Conservation (phyloP, 345 rosid genomes). For the Atalantia buxifolia region DNA sequence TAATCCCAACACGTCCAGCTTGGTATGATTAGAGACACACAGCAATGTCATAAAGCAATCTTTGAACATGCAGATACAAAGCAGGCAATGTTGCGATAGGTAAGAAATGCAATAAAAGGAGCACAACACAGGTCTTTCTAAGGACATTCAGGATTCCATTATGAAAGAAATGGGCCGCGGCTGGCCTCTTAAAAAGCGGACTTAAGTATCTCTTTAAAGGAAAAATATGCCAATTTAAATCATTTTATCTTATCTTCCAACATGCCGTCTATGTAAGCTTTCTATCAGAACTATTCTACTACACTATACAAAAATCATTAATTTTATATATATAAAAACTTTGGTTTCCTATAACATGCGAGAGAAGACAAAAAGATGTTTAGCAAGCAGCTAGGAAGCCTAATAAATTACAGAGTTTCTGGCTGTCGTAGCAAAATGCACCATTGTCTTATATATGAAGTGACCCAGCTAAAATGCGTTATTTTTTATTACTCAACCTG, state of each 20-base stretch:
- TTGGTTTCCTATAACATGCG: background rate
- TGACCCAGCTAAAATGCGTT: background rate
- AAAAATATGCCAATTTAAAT: background rate
- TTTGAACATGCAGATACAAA: background rate
- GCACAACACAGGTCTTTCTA: background rate
- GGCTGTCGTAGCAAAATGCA: background rate
- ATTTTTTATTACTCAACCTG: background rate
- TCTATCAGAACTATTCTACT: background rate
- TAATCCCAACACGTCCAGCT: background rate
- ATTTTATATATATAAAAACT: background rate
- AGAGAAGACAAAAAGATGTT: background rate
- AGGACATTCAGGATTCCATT: background rate
- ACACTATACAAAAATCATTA: background rate
- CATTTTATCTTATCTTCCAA: background rate
- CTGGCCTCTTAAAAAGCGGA: background rate
- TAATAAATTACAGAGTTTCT: background rate
- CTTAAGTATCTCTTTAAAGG: background rate
- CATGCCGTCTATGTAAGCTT: background rate
- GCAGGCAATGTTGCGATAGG: no score
- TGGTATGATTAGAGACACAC: background rate
- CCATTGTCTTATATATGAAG: background rate
- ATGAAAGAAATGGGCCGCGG: background rate
- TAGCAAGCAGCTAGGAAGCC: background rate
- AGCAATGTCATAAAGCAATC: background rate
- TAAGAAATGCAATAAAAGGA: background rate